Percentiles rank a stretch among this genome's conserved stretches.
These are phyloP conservation scores for Delphinella strobiligena DNA, from an alignment of 2,329 filamentous ascomycete genomes.

Conservation along the genomic window DNA sequence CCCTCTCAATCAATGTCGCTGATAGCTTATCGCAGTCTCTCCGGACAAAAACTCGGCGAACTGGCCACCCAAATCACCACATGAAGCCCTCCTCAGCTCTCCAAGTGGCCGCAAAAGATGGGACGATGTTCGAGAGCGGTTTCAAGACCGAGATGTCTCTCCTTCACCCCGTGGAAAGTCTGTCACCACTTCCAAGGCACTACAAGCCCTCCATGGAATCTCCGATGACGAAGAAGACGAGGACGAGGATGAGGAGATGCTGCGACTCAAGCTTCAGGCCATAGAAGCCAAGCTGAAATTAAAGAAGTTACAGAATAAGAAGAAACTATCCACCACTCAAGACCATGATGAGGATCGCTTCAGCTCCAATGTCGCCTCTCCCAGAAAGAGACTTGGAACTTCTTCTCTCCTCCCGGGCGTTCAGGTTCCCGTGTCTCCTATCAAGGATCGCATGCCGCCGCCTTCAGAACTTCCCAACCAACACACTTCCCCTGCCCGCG, in stretches of 20 bases:
- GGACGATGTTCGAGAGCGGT: constrained; percentile 51
- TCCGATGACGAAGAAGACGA: constrained; percentile 49
- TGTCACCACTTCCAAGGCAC: constrained; percentile 15
- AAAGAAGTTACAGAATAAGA: constrained; percentile 59
- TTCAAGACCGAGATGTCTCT: constrained; percentile 28
- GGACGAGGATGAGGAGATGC: constrained; percentile 73
- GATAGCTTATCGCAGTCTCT: constrained; percentile 19
- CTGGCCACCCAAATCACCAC: constrained; percentile 53
- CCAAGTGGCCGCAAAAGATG: constrained; percentile 70
- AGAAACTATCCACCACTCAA: constrained; percentile 9
- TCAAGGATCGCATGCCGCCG: constrained; percentile 35
- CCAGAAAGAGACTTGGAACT: constrained; percentile 10
- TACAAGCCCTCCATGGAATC: constrained; percentile 17
- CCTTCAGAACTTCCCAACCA: constrained; percentile 24
- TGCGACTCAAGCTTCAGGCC: constrained; percentile 74
- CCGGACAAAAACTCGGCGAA: constrained; percentile 29
- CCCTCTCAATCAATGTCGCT: not conserved
- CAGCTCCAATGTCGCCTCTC: too few species aligned
- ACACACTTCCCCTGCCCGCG: constrained; percentile 64
- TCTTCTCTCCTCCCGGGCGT: constrained; percentile 28
- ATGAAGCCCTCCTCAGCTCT: constrained; percentile 52
- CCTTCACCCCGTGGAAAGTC: constrained; percentile 41
- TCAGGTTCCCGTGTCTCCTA: constrained; percentile 67
- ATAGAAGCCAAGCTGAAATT: constrained; percentile 81
- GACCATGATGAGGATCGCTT: too few species aligned